Evolutionary conservation across 2,329 filamentous ascomycete species (phyloP).

Genomic region (Thielaviopsis euricoi): DNA sequence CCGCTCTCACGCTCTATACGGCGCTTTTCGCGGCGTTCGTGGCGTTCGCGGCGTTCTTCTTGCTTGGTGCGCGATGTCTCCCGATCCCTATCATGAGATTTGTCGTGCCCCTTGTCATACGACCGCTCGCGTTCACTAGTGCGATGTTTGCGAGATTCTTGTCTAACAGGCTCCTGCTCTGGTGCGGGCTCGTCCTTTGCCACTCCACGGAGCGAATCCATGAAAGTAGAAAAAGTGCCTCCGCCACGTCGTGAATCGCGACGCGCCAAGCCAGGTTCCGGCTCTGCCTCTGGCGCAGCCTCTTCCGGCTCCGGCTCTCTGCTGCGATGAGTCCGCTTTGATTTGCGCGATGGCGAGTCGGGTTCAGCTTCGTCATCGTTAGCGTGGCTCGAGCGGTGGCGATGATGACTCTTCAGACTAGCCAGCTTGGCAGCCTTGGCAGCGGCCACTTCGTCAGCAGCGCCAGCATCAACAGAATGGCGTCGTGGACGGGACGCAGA

Average conservation of each 20-base stretch:
- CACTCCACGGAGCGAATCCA: background rate
- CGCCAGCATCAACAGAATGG: slow-evolving; percentile 43
- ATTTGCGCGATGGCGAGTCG: background rate
- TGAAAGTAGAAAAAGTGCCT: background rate
- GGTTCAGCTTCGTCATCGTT: slow-evolving; percentile 9
- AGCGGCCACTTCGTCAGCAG: slow-evolving; percentile 1
- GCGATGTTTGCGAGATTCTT: too few relatives aligned
- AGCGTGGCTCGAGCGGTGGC: slow-evolving; percentile 11
- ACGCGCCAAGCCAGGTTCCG: background rate
- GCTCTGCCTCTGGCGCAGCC: background rate
- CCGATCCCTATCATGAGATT: slow-evolving; percentile 15
- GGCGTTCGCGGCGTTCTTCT: slow-evolving; percentile 17
- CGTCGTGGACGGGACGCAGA: slow-evolving; percentile 45
- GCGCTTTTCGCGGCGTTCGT: slow-evolving; percentile 3
- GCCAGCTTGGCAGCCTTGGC: slow-evolving; percentile 68
- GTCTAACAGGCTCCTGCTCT: background rate
- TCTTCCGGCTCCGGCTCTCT: background rate
- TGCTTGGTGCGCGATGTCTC: slow-evolving; percentile 18
- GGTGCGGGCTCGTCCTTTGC: background rate
- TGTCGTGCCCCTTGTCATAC: slow-evolving; percentile 16
- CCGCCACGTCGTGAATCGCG: background rate
- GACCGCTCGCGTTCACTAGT: background rate
- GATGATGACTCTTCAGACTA: slow-evolving; percentile 28
- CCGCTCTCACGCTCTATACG: slow-evolving; percentile 12
- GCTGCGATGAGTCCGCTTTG: background rate